phyloP scores from a whole-genome alignment of 1,284 basidiomycete species.

The Pterulicium gracile region DNA sequence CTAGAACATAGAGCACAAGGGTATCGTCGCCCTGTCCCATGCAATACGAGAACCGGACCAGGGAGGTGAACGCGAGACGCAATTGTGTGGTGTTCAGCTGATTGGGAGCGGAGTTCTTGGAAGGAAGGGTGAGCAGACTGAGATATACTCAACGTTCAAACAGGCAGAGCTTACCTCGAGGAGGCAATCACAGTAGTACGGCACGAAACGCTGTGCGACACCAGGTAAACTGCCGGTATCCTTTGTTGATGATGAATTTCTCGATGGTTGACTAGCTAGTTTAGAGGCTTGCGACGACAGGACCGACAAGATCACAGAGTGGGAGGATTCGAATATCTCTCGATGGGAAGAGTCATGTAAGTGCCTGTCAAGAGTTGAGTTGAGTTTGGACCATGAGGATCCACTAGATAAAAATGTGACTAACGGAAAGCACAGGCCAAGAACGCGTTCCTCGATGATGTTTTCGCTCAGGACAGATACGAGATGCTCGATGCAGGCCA shows the following conservation, averaged over 20 bases:
- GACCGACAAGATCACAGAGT: constrained; percentile 62
- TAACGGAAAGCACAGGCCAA: constrained; percentile 51
- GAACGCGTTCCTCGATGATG: constrained; percentile 38
- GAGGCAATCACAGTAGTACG: constrained; percentile 55
- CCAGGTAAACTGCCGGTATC: constrained; percentile 10
- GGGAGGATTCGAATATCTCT: constrained; percentile 64
- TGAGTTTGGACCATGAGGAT: constrained; percentile 5
- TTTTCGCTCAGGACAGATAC: constrained; percentile 41
- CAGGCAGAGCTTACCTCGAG: constrained; percentile 39
- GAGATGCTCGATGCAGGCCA: constrained; percentile 63
- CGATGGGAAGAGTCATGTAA: constrained; percentile 44
- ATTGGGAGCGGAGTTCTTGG: constrained; percentile 52
- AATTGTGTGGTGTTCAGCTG: constrained; percentile 49
- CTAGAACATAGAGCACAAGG: constrained; percentile 10
- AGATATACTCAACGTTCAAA: neutral
- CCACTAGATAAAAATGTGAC: constrained; percentile 16
- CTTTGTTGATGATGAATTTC: too few species aligned
- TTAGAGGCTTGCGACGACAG: constrained; percentile 48
- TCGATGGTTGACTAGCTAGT: constrained; percentile 13
- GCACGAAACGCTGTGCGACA: constrained; percentile 46
- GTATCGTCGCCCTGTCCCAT: constrained; percentile 17
- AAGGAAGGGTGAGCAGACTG: constrained; percentile 4
- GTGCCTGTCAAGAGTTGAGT: constrained; percentile 26
- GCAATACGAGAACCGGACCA: constrained; percentile 45
- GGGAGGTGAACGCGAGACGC: constrained; percentile 51